Evolutionary conservation across 2,329 filamentous ascomycete genomes (phyloP), one percentile per base, ranked within the genome.

Genomic region (Zymoseptoria pseudotritici): DNA sequence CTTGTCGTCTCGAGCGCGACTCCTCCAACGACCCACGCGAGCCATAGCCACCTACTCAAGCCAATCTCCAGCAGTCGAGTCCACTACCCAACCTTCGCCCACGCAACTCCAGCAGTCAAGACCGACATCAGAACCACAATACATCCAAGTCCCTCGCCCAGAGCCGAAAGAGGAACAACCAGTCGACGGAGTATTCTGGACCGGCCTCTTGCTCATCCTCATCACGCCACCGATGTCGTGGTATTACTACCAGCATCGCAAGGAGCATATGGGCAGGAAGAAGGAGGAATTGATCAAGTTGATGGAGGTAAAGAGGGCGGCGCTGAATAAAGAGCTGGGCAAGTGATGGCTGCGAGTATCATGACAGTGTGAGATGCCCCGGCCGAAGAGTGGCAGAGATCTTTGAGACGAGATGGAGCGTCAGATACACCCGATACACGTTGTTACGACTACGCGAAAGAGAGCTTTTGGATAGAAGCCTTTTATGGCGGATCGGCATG

Each of bases 191-290:
- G 42, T 68, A 11, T 63, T 61, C 53, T 61, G 65, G 29, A 67
- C 63, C 2, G 61, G 63, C 2, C 51, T 70, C 3, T 65, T 57
- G 9, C 57, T 66, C n/a, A 17, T 72, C 5, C 29, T 71, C 21
- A 56, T 62, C 1, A 66, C 63, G 42, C 71, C 71, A 4, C 58
- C 65, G 9, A 61, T 70, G 9, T 57, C 63, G 5, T 71, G 69
- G 24, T 71, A 61, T 53, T 73, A 71, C 63, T 72, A 67, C 60
- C 59, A 71, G 56, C 64, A 72, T 56, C 63, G 71, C 19, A 69
- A 69, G 50, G 62, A 66, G 58, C 71, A 73, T 55, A 72, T 73
- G 71, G 65, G 66, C 11, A 58, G 67, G 59, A 70, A 72, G 63
- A 71, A 70, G 62, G 59, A 68, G 60, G 61, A 63, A 31, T 62